These are phyloP conservation scores for Colletotrichum gigasporum DNA, from an alignment of 2,329 filamentous ascomycete genomes.

Conservation along the genomic window DNA sequence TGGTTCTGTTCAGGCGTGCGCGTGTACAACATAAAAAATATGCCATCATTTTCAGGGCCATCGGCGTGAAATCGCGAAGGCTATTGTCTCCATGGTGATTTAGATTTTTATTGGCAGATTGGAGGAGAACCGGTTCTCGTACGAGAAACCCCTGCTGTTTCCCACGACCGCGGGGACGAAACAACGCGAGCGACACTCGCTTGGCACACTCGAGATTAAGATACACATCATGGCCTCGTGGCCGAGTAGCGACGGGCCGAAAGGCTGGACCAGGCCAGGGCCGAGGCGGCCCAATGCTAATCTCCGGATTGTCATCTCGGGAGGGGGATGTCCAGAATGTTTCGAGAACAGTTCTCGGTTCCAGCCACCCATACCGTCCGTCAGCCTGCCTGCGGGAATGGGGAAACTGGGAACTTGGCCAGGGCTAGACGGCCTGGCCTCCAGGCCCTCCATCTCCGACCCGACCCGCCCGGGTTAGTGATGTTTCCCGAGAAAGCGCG, in stretches of 20 bases:
- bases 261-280: neutral
- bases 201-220: neutral
- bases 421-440: neutral
- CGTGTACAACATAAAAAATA: conserved; percentile 15
- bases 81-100: no score
- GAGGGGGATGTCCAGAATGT: conserved; percentile 19
- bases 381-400: neutral
- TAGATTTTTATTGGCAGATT: no score
- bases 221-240: neutral
- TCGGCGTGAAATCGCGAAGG: neutral
- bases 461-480: neutral
- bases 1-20: neutral
- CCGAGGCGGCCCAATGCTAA: conserved; percentile 12
- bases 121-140: no score
- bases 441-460: neutral
- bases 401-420: neutral
- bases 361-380: neutral
- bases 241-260: conserved; percentile 8
- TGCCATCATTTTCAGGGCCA: neutral
- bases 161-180: no score
- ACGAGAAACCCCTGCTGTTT: no score
- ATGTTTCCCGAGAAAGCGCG: neutral
- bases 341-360: conserved; percentile 20
- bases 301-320: conserved; percentile 24
- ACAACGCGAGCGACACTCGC: neutral